A percentile compares a stretch with the other conserved stretches of the same genome.
Conservation (phyloP, 257 asterid species). For the Nicotiana sylvestris region DNA sequence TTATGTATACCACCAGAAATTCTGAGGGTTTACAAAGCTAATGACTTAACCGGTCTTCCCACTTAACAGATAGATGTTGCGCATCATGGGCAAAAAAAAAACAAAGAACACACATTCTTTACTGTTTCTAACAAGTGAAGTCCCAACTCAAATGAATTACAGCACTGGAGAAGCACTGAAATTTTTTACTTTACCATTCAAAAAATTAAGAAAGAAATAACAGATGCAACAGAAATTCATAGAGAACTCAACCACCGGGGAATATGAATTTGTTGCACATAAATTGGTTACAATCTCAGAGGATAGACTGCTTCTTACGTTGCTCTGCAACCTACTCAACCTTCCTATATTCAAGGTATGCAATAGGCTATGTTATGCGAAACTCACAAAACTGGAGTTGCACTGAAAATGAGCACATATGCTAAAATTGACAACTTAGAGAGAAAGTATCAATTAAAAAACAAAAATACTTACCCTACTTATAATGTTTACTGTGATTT, state of each 20-base stretch:
- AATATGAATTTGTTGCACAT: not conserved
- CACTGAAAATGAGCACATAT: not conserved
- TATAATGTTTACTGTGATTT: constrained; percentile 20
- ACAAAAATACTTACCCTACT: constrained; percentile 28
- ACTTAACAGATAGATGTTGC: not conserved
- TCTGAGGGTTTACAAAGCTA: not conserved
- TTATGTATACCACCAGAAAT: not conserved
- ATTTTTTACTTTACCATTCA: not conserved
- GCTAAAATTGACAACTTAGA: not conserved
- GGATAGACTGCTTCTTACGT: not conserved
- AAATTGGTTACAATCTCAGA: not conserved
- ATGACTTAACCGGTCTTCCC: not conserved
- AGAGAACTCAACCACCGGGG: not conserved
- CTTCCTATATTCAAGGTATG: not conserved
- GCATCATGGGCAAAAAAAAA: not conserved
- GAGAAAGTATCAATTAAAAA: not conserved
- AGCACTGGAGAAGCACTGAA: not conserved
- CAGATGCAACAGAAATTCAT: not conserved
- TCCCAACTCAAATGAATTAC: not conserved
- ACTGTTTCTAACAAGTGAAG: not conserved
- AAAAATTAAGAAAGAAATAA: not conserved
- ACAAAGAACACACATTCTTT: not conserved
- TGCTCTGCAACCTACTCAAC: not conserved
- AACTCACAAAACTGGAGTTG: not conserved
- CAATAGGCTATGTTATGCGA: not conserved